Base-by-base conservation (phyloP, 495 filamentous ascomycete genomes). In the Penicillium argentinense region DNA sequence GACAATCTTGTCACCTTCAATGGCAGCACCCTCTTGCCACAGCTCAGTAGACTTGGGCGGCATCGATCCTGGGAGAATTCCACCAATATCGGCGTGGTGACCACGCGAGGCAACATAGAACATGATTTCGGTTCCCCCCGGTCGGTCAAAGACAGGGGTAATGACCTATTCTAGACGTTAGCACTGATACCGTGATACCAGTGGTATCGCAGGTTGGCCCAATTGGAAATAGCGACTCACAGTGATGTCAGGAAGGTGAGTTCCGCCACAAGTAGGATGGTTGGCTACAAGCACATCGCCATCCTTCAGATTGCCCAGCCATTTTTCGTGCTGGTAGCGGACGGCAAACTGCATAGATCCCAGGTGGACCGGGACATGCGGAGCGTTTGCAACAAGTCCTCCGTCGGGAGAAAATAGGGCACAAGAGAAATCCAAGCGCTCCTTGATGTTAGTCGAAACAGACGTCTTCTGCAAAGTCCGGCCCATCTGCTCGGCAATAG, bases 401-500 rank as follows among this genome's bases (percentile, higher is more conserved):
- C 93, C 93, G n/a, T 82, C 79, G 2, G 85, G 79, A 50, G 96
- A 93, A 53, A 98, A 98, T 11, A 98, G 79, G 25, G 93, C 93
- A 54, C 93, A 98, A 2, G 91, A 96, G 54, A 97, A 98, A 57
- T 98, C 93, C 4, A 98, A 79, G 2, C 93, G 84, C 66, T 98
- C 93, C 59, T 98, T 98, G 58, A 98, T 93, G 60, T 98, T 98
- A 4, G 93, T 98, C 46, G 88, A 95, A 37, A 98, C 93, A 51
- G 88, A 92, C 0, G 93, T 98, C 77, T 97, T 98, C 55, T 97
- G 93, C 21, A 98, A 74, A 2, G 93, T 91, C 42, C 90, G 75
- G 4, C 93, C 93, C 92, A 97, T 97, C 63, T 97, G 92, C 68
- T 98, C 93, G 3, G 93, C 93, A 60, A 98, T 97, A 9, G 92